Percentiles rank a stretch among this genome's conserved stretches.
These are phyloP conservation scores for Avicennia marina DNA, from an alignment of 257 asterid species.

Conservation along the genomic window DNA sequence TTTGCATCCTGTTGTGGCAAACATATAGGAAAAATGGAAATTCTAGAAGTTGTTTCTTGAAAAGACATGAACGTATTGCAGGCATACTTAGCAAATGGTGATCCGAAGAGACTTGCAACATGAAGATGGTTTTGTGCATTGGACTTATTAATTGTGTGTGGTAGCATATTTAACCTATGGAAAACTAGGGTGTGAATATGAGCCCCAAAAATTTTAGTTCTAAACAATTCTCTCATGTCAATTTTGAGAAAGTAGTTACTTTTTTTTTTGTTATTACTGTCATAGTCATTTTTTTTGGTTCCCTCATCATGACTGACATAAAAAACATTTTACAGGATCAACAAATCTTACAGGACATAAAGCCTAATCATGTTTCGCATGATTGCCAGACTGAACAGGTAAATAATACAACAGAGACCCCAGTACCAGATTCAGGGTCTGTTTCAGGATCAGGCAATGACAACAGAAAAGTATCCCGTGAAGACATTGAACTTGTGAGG, in stretches of 20 bases:
- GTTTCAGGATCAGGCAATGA: conserved; percentile 79
- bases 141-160: not conserved
- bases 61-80: not conserved
- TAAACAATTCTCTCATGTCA: not conserved
- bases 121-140: not conserved
- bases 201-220: not conserved
- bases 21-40: not conserved
- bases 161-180: not conserved
- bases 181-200: too few relatives aligned
- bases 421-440: conserved; percentile 82
- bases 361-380: conserved; percentile 52
- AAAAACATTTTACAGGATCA: conserved; percentile 41
- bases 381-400: conserved; percentile 64
- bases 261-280: too few relatives aligned
- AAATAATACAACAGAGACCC: conserved; percentile 57
- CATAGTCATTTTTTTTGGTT: too few relatives aligned
- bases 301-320: too few relatives aligned
- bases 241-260: too few relatives aligned
- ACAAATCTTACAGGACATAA: conserved; percentile 48
- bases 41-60: not conserved
- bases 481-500: conserved; percentile 93
- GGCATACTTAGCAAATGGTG: not conserved
- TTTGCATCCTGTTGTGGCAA: too few relatives aligned
- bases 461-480: conserved; percentile 86
- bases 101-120: not conserved